These are phyloP conservation scores for Aspergillus sp. DNA, from an alignment of 2,329 filamentous ascomycete genomes.

Conservation along the genomic window DNA sequence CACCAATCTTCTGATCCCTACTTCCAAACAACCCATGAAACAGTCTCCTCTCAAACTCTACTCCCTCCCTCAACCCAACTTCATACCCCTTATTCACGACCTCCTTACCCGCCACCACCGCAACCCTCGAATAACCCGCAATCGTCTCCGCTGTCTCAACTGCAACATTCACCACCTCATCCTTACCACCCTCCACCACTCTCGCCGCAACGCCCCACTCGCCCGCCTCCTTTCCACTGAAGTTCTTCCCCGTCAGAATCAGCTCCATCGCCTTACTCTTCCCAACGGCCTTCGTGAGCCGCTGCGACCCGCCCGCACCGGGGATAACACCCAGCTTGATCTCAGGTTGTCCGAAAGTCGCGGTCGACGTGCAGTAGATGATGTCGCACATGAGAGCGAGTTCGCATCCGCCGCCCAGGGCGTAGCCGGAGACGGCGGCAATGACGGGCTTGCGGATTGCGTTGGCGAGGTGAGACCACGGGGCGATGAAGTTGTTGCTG, in stretches of 20 bases:
- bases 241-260: constrained; percentile 81
- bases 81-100: constrained; percentile 99
- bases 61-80: constrained; percentile 78
- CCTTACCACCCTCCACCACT: constrained; percentile 72
- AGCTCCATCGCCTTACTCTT: constrained; percentile 90
- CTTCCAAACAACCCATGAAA: constrained; percentile 95
- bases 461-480: constrained; percentile 84
- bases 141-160: constrained; percentile 86
- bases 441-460: constrained; percentile 91
- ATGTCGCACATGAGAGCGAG: constrained; percentile 97
- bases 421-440: constrained; percentile 90
- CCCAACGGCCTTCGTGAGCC: constrained; percentile 78
- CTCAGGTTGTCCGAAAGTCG: constrained; percentile 95
- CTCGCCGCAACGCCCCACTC: constrained; percentile 88
- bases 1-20: constrained; percentile 94
- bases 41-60: constrained; percentile 90
- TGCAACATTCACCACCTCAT: constrained; percentile 78
- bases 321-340: constrained; percentile 93
- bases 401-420: constrained; percentile 93
- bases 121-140: constrained; percentile 81
- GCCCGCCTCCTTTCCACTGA: constrained; percentile 80
- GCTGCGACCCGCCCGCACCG: constrained; percentile 87
- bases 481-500: constrained; percentile 87
- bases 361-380: constrained; percentile 80
- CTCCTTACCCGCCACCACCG: constrained; percentile 88